A percentile compares a stretch with the other conserved stretches of the same genome.
phyloP scores from a whole-genome alignment of 2,329 filamentous ascomycete genomes.

The Aspergillus brasiliensis region DNA sequence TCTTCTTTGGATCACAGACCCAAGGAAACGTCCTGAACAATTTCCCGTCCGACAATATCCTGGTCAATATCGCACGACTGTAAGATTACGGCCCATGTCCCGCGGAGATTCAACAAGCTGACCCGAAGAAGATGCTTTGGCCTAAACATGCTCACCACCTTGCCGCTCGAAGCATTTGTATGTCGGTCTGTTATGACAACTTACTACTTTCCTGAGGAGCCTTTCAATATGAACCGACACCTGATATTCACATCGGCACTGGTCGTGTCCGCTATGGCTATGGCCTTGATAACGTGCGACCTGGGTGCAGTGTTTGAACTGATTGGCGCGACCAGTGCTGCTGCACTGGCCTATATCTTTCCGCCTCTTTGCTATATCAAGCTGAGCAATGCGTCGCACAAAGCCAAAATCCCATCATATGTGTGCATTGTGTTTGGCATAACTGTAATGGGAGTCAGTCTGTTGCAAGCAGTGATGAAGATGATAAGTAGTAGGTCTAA shows the following conservation, averaged over 20 bases:
- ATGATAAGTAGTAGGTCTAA: slow-evolving; percentile 53
- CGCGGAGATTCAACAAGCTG: slow-evolving; percentile 19
- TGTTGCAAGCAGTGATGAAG: slow-evolving; percentile 72
- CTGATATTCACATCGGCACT: slow-evolving; percentile 81
- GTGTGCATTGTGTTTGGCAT: slow-evolving; percentile 77
- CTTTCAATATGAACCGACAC: slow-evolving; percentile 82
- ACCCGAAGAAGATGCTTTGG: slow-evolving; percentile 70
- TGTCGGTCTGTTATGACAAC: slow-evolving; percentile 95
- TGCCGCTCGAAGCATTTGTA: slow-evolving; percentile 95
- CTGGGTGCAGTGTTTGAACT: slow-evolving; percentile 93
- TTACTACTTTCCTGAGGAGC: slow-evolving; percentile 72
- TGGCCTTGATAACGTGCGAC: slow-evolving; percentile 88
- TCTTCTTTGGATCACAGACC: slow-evolving; percentile 90
- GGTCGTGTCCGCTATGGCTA: slow-evolving; percentile 73
- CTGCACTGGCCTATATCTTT: slow-evolving; percentile 90
- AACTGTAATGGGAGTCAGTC: slow-evolving; percentile 77
- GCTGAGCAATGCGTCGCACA: slow-evolving; percentile 75
- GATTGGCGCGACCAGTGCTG: slow-evolving; percentile 92
- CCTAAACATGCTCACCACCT: slow-evolving; percentile 96
- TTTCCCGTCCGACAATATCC: slow-evolving; percentile 83
- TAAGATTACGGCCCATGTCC: slow-evolving; percentile 33
- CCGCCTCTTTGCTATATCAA: slow-evolving; percentile 96
- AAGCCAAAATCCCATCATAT: slow-evolving; percentile 70
- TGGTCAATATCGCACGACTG: slow-evolving; percentile 93
- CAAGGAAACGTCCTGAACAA: slow-evolving; percentile 98